These are phyloP conservation scores for Pezicula carpinea DNA, from an alignment of 2,329 filamentous ascomycete species.

Conservation along the genomic window DNA sequence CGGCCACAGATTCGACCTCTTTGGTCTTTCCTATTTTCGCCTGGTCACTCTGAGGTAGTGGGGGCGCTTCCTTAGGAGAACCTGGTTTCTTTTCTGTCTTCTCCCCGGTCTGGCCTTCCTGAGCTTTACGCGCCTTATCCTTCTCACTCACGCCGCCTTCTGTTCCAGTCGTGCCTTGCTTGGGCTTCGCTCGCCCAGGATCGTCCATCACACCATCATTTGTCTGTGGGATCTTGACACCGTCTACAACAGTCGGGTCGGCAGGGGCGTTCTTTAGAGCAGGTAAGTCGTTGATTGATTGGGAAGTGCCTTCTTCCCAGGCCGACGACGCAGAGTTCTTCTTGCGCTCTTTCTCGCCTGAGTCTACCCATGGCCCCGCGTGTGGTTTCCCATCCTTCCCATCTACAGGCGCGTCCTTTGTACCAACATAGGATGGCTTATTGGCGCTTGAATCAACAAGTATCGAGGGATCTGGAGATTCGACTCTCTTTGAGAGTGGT, in stretches of 20 bases:
- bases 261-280: constrained; percentile 40
- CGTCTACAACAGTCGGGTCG: constrained; percentile 51
- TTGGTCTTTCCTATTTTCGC: constrained; percentile 29
- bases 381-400: constrained; percentile 93
- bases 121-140: constrained; percentile 66
- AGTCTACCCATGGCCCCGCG: constrained; percentile 73
- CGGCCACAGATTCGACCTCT: constrained; percentile 31
- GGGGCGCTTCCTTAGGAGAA: constrained; percentile 79
- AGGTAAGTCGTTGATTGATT: constrained; percentile 30
- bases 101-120: constrained; percentile 61
- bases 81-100: constrained; percentile 72
- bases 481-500: constrained; percentile 17
- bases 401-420: constrained; percentile 84
- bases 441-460: constrained; percentile 27
- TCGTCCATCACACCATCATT: constrained; percentile 93
- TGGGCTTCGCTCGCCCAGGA: constrained; percentile 67
- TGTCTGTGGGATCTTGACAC: constrained; percentile 55
- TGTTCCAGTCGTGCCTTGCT: constrained; percentile 81
- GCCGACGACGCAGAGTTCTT: constrained; percentile 35
- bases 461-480: constrained; percentile 14
- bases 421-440: constrained; percentile 37
- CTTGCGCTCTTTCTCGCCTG: constrained; percentile 39
- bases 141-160: constrained; percentile 88
- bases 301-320: constrained; percentile 35
- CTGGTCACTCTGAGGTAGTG: constrained; percentile 75